Evolutionary conservation across 2,329 filamentous ascomycete species (phyloP), one percentile per base, ranked within the genome.

Genomic region (Claviceps pazoutovae): DNA sequence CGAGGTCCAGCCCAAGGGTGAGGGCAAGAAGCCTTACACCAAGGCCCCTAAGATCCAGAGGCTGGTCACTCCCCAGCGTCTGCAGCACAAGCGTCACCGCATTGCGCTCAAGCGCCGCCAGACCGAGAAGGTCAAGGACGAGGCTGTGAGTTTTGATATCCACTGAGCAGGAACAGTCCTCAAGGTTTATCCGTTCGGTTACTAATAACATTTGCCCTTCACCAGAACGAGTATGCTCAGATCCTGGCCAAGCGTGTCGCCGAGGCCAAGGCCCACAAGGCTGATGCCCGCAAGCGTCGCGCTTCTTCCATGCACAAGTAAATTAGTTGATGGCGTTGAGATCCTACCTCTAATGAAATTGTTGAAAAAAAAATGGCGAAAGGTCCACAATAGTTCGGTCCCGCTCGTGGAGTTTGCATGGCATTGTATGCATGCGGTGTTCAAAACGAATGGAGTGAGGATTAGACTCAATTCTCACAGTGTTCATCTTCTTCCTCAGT

Each of bases 11-110:
- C 87, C 88, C 71, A 95, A 95, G 86, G 86, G 84, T 70, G 93
- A 97, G 82, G 91, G 89, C 77, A 94, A 93, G 79, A 86, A 88
- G 78, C 76, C 90, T 66, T 97, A 97, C 85, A 96, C 91, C 86
- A 98, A 98, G 88, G 93, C 93, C 67, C 93, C 93, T 74, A 94
- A 91, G 83, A 98, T 98, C 78, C 93, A 98, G 84, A 88, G 93
- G 73, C 88, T 98, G 67, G 89, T 98, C 67, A 98, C 93, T 69
- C 93, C 93, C 73, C 93, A 97, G 80, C 93, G 93, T 74, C 89
- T 98, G 71, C 93, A 98, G 83, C 93, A 95, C 86, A 98, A 97
- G 88, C 89, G 93, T 69, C 93, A 97, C 82, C 83, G 90, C 66
- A 79, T 94, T 68, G 91, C 93, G 68, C 86, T 98, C 78, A 98